A percentile compares a stretch with the other conserved stretches of the same genome.
Conservation (phyloP, 495 filamentous ascomycete species). For the Neurospora sp. region DNA sequence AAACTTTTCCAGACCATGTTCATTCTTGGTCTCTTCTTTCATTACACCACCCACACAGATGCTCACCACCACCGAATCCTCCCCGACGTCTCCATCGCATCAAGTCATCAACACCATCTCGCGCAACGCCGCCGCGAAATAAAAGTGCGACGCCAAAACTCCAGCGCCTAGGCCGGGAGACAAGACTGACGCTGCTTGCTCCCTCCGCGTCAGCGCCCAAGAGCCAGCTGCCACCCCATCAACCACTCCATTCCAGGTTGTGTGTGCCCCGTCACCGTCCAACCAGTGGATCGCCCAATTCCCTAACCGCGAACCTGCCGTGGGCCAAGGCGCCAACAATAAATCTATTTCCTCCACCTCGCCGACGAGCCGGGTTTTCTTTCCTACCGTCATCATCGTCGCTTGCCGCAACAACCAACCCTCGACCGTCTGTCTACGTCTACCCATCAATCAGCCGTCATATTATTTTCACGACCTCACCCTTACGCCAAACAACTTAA, state of each 20-base stretch:
- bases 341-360: conserved; percentile 8
- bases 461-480: background rate
- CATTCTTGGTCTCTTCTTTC: conserved; percentile 9
- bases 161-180: conserved; percentile 8
- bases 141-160: conserved; percentile 27
- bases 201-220: background rate
- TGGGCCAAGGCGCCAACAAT: conserved; percentile 10
- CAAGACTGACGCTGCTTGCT: background rate
- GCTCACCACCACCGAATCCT: conserved; percentile 17
- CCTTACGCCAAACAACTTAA: background rate
- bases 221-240: background rate
- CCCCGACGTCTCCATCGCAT: conserved; percentile 6
- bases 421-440: background rate
- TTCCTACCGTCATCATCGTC: background rate
- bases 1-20: conserved; percentile 20
- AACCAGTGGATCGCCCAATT: conserved; percentile 20
- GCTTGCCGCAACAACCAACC: conserved; percentile 1
- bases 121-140: conserved; percentile 23
- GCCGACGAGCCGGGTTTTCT: background rate
- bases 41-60: conserved; percentile 14
- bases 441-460: conserved; percentile 7
- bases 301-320: conserved; percentile 13
- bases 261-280: conserved; percentile 12
- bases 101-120: conserved; percentile 5
- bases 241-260: conserved; percentile 16